Evolutionary conservation across 2,329 filamentous ascomycete genomes (phyloP).

Genomic region (Curvularia sp.): DNA sequence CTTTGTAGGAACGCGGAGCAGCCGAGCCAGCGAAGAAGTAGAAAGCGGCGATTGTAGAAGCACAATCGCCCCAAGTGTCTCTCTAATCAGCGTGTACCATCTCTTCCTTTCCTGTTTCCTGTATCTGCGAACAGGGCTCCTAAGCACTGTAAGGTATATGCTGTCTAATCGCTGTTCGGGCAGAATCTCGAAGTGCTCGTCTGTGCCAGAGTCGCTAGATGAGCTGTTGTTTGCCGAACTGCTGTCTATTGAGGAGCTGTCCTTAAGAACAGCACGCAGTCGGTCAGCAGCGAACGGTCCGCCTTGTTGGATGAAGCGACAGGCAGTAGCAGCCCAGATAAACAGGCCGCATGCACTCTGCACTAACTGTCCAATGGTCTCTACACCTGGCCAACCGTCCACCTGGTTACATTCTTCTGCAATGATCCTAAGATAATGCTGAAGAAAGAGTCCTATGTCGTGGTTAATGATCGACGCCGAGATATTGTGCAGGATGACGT

Average conservation of each 20-base stretch:
- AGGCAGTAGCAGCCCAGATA: too few relatives aligned
- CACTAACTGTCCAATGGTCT: slow-evolving; percentile 16
- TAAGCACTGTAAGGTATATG: too few relatives aligned
- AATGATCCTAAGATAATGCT: slow-evolving; percentile 14
- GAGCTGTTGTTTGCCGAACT: too few relatives aligned
- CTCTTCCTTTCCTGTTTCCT: background rate
- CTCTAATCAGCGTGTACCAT: background rate
- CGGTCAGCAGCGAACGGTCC: too few relatives aligned
- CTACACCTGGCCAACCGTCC: slow-evolving; percentile 26
- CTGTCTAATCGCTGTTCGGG: too few relatives aligned
- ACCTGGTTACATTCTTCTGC: background rate
- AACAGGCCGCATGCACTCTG: background rate
- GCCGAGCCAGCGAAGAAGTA: background rate
- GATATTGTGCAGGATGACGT: slow-evolving; percentile 27
- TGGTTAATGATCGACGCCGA: slow-evolving; percentile 19
- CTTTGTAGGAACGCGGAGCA: background rate
- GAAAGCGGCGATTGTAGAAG: slow-evolving; percentile 9
- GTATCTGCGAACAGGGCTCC: background rate
- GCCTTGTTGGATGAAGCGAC: too few relatives aligned
- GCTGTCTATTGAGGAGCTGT: too few relatives aligned
- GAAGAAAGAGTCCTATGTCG: slow-evolving; percentile 25
- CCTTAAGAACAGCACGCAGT: too few relatives aligned
- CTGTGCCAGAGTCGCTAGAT: too few relatives aligned
- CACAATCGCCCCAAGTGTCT: slow-evolving; percentile 6
- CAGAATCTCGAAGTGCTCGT: too few relatives aligned